Evolutionary conservation across 2,329 filamentous ascomycete genomes (phyloP).

Genomic region (Laburnicola sp.): DNA sequence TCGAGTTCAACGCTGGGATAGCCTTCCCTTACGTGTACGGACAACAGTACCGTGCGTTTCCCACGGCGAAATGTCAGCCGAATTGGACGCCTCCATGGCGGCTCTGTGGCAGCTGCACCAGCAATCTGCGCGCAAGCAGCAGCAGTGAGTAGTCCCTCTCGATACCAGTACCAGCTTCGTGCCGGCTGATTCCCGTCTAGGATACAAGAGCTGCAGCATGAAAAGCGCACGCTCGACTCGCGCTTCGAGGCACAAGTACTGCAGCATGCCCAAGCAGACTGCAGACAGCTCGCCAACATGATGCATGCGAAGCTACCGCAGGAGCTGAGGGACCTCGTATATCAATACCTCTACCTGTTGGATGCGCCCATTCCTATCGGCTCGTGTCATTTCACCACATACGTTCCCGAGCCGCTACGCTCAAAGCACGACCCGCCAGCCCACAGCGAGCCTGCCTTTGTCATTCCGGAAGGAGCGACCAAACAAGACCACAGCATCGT

Average conservation of each 20-base stretch:
- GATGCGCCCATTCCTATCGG: constrained; percentile 27
- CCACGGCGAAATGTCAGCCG: not conserved
- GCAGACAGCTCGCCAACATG: constrained; percentile 14
- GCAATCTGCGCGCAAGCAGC: not conserved
- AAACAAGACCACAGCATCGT: constrained; percentile 24
- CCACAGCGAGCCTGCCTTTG: not conserved
- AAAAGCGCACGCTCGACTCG: not conserved
- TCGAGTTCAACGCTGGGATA: no score
- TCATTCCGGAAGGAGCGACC: constrained; percentile 22
- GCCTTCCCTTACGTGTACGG: no score
- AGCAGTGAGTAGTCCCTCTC: constrained; percentile 1
- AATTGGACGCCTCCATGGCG: constrained; percentile 1
- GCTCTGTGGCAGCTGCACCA: not conserved
- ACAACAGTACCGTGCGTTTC: no score
- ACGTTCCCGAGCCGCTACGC: constrained; percentile 7
- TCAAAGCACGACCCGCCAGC: not conserved
- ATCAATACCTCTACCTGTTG: constrained; percentile 27
- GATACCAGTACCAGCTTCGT: no score
- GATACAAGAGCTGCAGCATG: not conserved
- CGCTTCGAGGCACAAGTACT: not conserved
- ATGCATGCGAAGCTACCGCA: constrained; percentile 26
- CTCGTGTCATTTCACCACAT: constrained; percentile 27
- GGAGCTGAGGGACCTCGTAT: constrained; percentile 26
- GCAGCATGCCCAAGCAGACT: constrained; percentile 17
- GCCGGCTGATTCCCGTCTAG: not conserved